Evolutionary conservation across 2,329 filamentous ascomycete genomes (phyloP), one percentile per base, ranked within the genome.

Genomic region (Graphium sp.): DNA sequence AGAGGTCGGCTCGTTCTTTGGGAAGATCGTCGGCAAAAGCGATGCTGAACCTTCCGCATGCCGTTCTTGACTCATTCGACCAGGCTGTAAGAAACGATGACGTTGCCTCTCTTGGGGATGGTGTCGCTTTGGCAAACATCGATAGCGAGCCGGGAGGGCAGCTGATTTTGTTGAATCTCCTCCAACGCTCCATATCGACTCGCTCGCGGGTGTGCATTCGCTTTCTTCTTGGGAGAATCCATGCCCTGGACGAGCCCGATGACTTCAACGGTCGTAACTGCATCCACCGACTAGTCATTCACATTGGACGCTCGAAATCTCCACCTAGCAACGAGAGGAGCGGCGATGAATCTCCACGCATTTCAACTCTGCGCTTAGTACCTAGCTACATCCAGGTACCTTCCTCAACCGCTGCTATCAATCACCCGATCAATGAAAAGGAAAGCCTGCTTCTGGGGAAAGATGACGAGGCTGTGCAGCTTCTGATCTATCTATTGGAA

Each of bases 251-350:
- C 28, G 85, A 93, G 44, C 69, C 79, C 3, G 81, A 92, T 39
- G 89, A 95, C 44, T 83, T 98, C 45, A 93, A 95, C 52, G 75
- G 78, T 41, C 76, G 89, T 9, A 98, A 94, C 47, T 89, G 83
- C 47, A 71, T 98, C 27, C 89, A 98, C 48, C 75, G 89, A 7
- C 61, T 95, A 3, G 78, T 98, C 23, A 91, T 95, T 34, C 76
- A 85, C 13, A 91, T 94, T 40, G 85, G 87, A 12, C 74, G 87
- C 27, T 73, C 76, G n/a, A 67, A 68, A 36, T 57, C 58, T 2
- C 45, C 51, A 1, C 31, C 32, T 3, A 28, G 32, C 11, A 14
- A 59, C 10, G 56, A 61, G 11, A 55, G 56, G 1, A 58, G 60
- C 13, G 53, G 66, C 22, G 62, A 64, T 11, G 54, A 66, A 21